Evolutionary conservation across 1,139 yeast genomes (phyloP).

Genomic region (Suhomyces choctaworum): DNA sequence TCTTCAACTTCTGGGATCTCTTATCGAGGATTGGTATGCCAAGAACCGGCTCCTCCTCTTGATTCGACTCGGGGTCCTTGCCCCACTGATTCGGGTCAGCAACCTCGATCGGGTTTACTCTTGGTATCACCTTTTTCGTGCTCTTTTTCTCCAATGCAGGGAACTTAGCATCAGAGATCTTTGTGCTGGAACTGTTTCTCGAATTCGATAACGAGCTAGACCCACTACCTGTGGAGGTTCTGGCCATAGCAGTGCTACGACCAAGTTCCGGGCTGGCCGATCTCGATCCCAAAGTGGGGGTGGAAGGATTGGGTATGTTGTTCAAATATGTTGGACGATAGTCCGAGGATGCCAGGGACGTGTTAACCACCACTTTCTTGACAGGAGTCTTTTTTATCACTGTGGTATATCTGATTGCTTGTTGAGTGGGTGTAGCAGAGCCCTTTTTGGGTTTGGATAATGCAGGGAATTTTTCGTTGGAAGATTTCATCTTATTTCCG

Average conservation of each 20-base stretch:
- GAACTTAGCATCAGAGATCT: constrained; percentile 26
- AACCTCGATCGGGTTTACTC: constrained; percentile 38
- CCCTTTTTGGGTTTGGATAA: constrained; percentile 42
- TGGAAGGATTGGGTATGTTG: constrained; percentile 17
- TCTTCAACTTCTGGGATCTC: constrained; percentile 31
- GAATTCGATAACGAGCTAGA: constrained; percentile 1
- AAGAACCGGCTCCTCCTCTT: constrained; percentile 17
- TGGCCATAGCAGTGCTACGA: constrained; percentile 9
- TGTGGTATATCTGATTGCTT: constrained; percentile 36
- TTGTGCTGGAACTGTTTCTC: constrained; percentile 5
- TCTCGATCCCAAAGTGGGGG: constrained; percentile 18
- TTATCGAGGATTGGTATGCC: constrained; percentile 27
- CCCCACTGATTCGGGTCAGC: constrained; percentile 32
- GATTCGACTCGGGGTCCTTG: constrained; percentile 9
- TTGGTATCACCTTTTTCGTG: constrained; percentile 37
- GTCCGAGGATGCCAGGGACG: constrained; percentile 21
- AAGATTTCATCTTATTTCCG: constrained; percentile 16
- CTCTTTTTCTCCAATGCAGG: constrained; percentile 43
- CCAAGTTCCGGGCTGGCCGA: constrained; percentile 7
- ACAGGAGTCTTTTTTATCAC: constrained; percentile 30
- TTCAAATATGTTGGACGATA: constrained; percentile 37
- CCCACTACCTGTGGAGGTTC: constrained; percentile 7
- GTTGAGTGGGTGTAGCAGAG: constrained; percentile 18
- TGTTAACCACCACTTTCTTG: constrained; percentile 17
- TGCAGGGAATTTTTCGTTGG: constrained; percentile 53